Evolutionary conservation across 192 early-diverging fungal species (phyloP).

Genomic region (Coemansia sp.): DNA sequence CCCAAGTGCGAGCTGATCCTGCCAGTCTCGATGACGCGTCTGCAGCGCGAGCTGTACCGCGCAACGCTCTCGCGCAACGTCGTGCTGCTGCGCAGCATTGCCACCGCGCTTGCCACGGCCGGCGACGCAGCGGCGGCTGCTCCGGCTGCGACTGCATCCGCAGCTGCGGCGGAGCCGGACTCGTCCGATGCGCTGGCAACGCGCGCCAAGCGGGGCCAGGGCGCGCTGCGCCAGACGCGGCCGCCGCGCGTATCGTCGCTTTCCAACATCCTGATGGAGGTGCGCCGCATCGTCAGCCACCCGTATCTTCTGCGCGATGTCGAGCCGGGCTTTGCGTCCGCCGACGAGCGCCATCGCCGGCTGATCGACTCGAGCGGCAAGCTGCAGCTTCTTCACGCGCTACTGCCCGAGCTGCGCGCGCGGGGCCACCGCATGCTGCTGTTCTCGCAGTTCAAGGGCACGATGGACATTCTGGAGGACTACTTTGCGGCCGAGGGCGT

Average conservation of each 20-base stretch:
- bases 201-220: not conserved
- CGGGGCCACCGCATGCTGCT: conserved; percentile 92
- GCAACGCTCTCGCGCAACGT: conserved; percentile 88
- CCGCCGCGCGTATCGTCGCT: conserved; percentile 55
- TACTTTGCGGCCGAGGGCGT: conserved; percentile 78
- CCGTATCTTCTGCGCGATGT: conserved; percentile 80
- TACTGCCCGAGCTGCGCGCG: conserved; percentile 81
- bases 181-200: not conserved
- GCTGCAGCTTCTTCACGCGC: conserved; percentile 89
- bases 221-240: not conserved
- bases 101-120: conserved; percentile 21
- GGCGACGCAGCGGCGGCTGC: conserved; percentile 22
- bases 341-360: conserved; percentile 74
- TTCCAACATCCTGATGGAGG: conserved; percentile 91
- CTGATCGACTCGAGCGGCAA: conserved; percentile 90
- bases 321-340: conserved; percentile 55
- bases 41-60: conserved; percentile 88
- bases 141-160: not conserved
- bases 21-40: conserved; percentile 80
- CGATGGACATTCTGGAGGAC: conserved; percentile 90
- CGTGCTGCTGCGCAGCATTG: conserved; percentile 58
- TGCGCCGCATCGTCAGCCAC: conserved; percentile 94
- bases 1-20: conserved; percentile 93
- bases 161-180: not conserved
- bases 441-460: conserved; percentile 94